A percentile compares a stretch with the other conserved stretches of the same genome.
Conservation (phyloP, 2,329 filamentous ascomycete species). For the Thielaviopsis populi region DNA sequence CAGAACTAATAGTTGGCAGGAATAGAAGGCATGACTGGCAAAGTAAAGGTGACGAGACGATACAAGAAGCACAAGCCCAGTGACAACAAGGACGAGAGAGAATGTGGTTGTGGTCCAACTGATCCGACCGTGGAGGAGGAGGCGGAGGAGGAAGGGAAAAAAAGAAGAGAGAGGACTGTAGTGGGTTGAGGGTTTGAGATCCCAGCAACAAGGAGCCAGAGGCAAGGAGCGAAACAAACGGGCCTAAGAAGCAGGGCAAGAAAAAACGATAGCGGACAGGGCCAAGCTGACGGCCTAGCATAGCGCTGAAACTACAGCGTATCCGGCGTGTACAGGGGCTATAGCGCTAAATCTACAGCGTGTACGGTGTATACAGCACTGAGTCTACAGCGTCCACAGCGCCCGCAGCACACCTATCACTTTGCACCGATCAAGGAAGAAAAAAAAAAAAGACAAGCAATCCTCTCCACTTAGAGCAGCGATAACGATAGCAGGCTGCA, state of each 20-base stretch:
- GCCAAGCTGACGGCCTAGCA: too few relatives aligned
- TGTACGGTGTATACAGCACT: too few relatives aligned
- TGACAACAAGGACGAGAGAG: constrained; percentile 14
- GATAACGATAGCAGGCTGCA: not conserved
- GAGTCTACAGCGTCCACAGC: not conserved
- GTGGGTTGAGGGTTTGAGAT: not conserved
- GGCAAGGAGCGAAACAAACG: not conserved
- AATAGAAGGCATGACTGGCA: constrained; percentile 10
- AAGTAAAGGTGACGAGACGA: not conserved
- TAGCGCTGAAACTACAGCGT: not conserved
- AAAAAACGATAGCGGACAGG: not conserved
- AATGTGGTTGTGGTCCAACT: not conserved
- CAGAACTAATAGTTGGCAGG: constrained; percentile 12
- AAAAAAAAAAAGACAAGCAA: not conserved
- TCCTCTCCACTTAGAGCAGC: not conserved
- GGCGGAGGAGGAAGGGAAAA: not conserved
- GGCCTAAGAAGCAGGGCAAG: not conserved
- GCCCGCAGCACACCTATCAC: not conserved
- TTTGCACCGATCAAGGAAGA: not conserved
- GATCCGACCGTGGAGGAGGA: not conserved
- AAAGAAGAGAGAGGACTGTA: not conserved
- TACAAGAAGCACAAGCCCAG: constrained; percentile 1
- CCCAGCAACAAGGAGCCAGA: not conserved
- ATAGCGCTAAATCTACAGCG: not conserved
- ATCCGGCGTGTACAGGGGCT: too few relatives aligned